Conservation (phyloP, 2,329 filamentous ascomycete species). For the Cadophora luteo-olivacea region DNA sequence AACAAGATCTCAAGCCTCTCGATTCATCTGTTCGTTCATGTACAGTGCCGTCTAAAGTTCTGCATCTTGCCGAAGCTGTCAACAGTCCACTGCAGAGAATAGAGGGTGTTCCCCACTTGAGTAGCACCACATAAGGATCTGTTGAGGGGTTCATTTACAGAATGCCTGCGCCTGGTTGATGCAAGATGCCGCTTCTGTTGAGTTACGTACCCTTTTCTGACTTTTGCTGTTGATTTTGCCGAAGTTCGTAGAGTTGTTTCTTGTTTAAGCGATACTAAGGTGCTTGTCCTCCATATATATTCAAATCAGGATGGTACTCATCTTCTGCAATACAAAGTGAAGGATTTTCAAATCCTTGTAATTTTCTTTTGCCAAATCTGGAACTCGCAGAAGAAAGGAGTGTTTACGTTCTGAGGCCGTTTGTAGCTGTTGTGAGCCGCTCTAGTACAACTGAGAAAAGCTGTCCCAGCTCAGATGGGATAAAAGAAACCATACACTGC, state of each 20-base stretch:
- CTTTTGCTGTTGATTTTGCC: neutral
- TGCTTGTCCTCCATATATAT: no score
- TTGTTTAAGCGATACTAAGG: neutral
- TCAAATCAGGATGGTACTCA: no score
- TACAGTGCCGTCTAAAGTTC: neutral
- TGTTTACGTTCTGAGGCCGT: neutral
- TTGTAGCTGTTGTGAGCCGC: neutral
- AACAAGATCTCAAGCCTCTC: neutral
- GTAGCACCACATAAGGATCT: neutral
- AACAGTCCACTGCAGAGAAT: neutral
- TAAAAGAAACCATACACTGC: neutral
- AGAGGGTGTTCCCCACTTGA: neutral
- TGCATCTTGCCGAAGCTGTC: neutral
- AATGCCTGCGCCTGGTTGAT: neutral
- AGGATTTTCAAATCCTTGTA: neutral
- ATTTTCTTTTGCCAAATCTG: neutral
- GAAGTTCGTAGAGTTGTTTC: neutral
- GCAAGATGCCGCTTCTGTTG: neutral
- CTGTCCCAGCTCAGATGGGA: neutral
- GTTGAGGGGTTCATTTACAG: conserved; percentile 9
- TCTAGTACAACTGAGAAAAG: neutral
- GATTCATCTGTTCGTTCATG: neutral
- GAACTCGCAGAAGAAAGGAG: neutral
- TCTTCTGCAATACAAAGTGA: neutral
- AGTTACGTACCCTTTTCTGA: neutral